Conservation (phyloP, 768 basidiomycete genomes). For the Suillus americanus region DNA sequence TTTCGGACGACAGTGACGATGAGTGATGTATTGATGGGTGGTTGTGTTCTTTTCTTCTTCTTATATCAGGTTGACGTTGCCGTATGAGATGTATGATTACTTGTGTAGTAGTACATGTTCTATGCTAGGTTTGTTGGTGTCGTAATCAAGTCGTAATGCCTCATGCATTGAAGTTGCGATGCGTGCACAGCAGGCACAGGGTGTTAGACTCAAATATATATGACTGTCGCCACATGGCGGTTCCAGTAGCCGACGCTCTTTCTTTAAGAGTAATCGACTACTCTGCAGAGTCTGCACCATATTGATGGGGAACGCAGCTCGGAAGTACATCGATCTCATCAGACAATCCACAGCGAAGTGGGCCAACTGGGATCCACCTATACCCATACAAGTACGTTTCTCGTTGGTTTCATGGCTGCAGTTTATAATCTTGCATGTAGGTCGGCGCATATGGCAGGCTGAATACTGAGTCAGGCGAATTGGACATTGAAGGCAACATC, state of each 20-base stretch:
- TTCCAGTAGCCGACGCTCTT: no score
- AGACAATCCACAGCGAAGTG: conserved; percentile 26
- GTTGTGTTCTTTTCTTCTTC: background rate
- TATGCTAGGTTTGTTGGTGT: background rate
- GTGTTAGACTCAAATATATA: background rate
- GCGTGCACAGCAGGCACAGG: background rate
- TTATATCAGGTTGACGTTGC: background rate
- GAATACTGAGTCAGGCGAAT: conserved; percentile 5
- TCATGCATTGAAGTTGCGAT: background rate
- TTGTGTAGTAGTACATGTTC: background rate
- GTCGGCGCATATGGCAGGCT: conserved; percentile 32
- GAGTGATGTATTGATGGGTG: background rate
- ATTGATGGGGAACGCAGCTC: conserved; percentile 13
- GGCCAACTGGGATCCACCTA: conserved; percentile 33
- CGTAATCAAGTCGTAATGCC: background rate
- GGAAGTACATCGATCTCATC: conserved; percentile 32
- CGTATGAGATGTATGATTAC: background rate
- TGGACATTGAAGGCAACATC: conserved; percentile 26
- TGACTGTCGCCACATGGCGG: background rate
- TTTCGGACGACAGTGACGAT: background rate
- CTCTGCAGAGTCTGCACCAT: background rate
- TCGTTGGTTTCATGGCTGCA: background rate
- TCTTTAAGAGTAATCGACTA: background rate
- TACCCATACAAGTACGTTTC: conserved; percentile 20
- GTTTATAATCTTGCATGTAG: conserved; percentile 8